Evolutionary conservation across 2,329 filamentous ascomycete species (phyloP).

Genomic region (Periconia digitata): DNA sequence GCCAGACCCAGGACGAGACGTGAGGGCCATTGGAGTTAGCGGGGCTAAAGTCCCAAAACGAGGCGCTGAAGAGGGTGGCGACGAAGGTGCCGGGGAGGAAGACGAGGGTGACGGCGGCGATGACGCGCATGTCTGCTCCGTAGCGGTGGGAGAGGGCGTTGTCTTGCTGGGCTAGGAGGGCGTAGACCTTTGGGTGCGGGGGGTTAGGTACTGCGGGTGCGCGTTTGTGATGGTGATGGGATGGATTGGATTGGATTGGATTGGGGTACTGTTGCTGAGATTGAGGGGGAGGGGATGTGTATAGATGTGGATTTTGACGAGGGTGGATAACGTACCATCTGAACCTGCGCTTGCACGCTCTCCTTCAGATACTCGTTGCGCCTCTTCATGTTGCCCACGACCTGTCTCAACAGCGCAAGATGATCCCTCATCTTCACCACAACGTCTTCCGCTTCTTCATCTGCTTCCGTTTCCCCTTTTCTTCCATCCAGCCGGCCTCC

Average conservation of each 20-base stretch:
- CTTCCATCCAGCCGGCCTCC: too few relatives aligned
- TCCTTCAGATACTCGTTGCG: too few relatives aligned
- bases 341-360: too few relatives aligned
- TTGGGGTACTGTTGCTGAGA: conserved; percentile 7
- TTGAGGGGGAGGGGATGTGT: too few relatives aligned
- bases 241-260: background rate
- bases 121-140: conserved; percentile 25
- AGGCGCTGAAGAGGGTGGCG: conserved; percentile 18
- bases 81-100: conserved; percentile 25
- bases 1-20: conserved; percentile 15
- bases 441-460: background rate
- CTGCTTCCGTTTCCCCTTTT: background rate
- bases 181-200: conserved; percentile 21
- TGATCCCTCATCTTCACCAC: conserved; percentile 1
- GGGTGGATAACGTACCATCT: too few relatives aligned
- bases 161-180: conserved; percentile 18
- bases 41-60: conserved; percentile 17
- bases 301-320: too few relatives aligned
- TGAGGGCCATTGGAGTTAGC: conserved; percentile 1
- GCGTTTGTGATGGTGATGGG: background rate
- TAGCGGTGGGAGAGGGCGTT: conserved; percentile 21
- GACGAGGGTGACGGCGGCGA: too few relatives aligned
- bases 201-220: too few relatives aligned
- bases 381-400: background rate
- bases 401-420: conserved; percentile 4